Base-by-base conservation (phyloP, 2,329 filamentous ascomycete genomes). In the Tolypocladium paradoxum region DNA sequence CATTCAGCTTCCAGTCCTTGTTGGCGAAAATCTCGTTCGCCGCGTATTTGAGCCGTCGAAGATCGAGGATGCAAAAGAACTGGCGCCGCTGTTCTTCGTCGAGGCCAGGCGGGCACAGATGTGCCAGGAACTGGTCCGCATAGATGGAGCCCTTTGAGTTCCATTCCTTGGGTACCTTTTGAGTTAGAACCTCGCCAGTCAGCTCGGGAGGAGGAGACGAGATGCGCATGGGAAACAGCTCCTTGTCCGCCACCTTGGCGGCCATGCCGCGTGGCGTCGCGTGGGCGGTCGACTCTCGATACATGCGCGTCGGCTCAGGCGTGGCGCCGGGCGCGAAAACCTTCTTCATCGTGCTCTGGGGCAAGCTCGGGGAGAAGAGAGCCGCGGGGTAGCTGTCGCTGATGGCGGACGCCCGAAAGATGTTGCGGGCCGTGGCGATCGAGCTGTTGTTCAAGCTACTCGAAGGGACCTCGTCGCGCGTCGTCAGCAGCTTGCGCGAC, bases 1-100 rank as follows among this genome's bases (percentile, higher is more conserved):
- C 75, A 57, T 83, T 83, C 51, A 83, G 65, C 65, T 80, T 81
- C 80, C 80, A 83, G 58, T 81, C 79, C 63, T 83, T 83, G 62
- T 75, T 78, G 20, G 68, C 62, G 54, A 83, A 83, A 18, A 83
- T 79, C 59, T 83, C 79, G 58, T 82, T 75, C 31, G 80, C 79
- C 6, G 79, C 76, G 60, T 82, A 81, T 66, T 83, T 83, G 47
- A 83, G 71, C 57, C 80, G 75, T 55, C 80, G 77, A 54, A 83
- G 69, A 61, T 83, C 80, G 58, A 83, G 77, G 56, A 83, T 77
- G 62, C 79, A 83, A 59, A 82, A 83, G 62, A 82, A 83, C 67
- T 83, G 80, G 54, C 79, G 76, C 48, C 78, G 74, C 65, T 83
- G 79, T 51, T 79, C 71, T 50, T 83, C 80, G 57, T 79, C 77